Conservation (phyloP, 257 asterid genomes). For the Capsicum chinense region DNA sequence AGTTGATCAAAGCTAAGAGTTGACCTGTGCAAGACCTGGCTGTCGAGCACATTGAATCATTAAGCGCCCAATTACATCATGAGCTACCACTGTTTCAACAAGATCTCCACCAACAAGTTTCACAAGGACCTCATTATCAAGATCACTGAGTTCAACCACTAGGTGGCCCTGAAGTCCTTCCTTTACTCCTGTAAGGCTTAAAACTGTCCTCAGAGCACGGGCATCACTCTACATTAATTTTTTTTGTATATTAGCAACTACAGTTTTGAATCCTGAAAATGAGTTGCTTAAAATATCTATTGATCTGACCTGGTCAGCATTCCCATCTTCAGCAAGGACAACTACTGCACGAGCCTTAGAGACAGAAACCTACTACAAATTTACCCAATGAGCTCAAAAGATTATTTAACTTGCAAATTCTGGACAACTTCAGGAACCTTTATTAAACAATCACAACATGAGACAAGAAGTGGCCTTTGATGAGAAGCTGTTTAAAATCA, state of each 20-base stretch:
- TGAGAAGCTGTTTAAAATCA: neutral
- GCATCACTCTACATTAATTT: slow-evolving; percentile 80
- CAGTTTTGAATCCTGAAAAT: slow-evolving; percentile 29
- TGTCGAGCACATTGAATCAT: slow-evolving; percentile 97
- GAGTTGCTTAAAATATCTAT: slow-evolving; percentile 32
- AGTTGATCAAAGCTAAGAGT: slow-evolving; percentile 31
- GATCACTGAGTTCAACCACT: slow-evolving; percentile 91
- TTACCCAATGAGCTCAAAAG: slow-evolving; percentile 42
- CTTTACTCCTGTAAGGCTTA: slow-evolving; percentile 91
- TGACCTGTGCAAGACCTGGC: slow-evolving; percentile 74
- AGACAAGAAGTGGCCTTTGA: slow-evolving; percentile 20
- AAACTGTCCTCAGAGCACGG: slow-evolving; percentile 87
- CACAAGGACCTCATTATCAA: slow-evolving; percentile 87
- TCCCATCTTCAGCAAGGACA: slow-evolving; percentile 95
- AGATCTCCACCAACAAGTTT: slow-evolving; percentile 91
- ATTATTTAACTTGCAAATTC: slow-evolving; percentile 16
- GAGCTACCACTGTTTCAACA: slow-evolving; percentile 95
- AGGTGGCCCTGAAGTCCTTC: slow-evolving; percentile 85
- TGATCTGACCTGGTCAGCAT: slow-evolving; percentile 78
- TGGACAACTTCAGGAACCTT: slow-evolving; percentile 23
- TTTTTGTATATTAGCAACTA: slow-evolving; percentile 32
- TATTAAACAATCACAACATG: slow-evolving; percentile 17
- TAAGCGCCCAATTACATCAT: slow-evolving; percentile 89
- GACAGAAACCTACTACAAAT: slow-evolving; percentile 71
- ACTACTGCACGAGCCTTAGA: slow-evolving; percentile 91